A percentile compares a stretch with the other conserved stretches of the same genome.
Evolutionary conservation across 192 early-diverging fungal genomes (phyloP).

Genomic region (Linderina pennispora): DNA sequence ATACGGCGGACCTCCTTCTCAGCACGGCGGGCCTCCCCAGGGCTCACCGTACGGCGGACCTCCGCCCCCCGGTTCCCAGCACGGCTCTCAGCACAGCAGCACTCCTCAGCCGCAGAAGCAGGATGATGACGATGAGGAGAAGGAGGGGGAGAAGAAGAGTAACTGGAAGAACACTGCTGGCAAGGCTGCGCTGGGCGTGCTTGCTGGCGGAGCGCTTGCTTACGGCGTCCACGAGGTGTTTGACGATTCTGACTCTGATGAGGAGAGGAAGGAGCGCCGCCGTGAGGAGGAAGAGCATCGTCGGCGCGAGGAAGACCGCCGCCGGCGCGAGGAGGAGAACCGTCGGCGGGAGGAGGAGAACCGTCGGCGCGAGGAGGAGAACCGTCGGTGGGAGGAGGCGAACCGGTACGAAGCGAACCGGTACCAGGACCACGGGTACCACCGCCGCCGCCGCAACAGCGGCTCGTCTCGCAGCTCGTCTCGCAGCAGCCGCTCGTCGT

Average conservation of each 20-base stretch:
- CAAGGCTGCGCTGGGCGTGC: constrained; percentile 20
- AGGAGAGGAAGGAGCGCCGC: constrained; percentile 12
- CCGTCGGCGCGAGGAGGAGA: constrained; percentile 7
- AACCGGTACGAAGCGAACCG: neutral
- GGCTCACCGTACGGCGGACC: too few species aligned
- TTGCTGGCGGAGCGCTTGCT: constrained; percentile 32
- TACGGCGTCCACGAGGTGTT: constrained; percentile 38
- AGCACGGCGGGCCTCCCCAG: too few species aligned
- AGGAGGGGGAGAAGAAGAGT: neutral
- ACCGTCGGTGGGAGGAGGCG: neutral
- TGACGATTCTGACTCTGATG: constrained; percentile 1
- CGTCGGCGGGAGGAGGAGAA: constrained; percentile 16
- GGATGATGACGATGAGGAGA: constrained; percentile 1
- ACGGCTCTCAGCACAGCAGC: too few species aligned
- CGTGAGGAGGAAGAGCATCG: constrained; percentile 23
- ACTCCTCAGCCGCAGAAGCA: neutral
- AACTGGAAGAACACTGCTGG: constrained; percentile 21
- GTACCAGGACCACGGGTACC: neutral
- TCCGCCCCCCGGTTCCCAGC: too few species aligned
- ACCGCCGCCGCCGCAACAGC: constrained; percentile 2
- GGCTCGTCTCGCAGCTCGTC: constrained; percentile 25
- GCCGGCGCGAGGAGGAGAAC: constrained; percentile 18
- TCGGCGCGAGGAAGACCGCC: constrained; percentile 28
- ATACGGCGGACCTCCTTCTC: too few species aligned
- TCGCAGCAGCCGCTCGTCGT: constrained; percentile 22